Evolutionary conservation across 2,329 filamentous ascomycete species (phyloP), one percentile per base, ranked within the genome.

Genomic region (Cytospora mali): DNA sequence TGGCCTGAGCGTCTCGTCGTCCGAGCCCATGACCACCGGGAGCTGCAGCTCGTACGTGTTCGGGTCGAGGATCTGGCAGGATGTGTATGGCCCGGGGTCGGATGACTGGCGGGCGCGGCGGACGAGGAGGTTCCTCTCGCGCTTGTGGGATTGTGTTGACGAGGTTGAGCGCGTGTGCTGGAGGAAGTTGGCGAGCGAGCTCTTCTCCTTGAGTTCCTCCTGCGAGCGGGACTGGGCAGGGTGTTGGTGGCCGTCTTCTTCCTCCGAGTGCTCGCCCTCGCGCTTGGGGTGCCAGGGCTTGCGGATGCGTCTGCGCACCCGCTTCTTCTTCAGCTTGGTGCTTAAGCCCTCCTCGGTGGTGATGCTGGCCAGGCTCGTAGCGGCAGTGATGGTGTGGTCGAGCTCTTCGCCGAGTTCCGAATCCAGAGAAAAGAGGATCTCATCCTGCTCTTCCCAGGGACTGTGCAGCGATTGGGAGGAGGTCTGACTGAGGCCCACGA

Each of bases 321-420:
- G 74, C 71, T 81, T 82, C 71, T 80, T 84, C 67, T 75, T 76
- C 29, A 84, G 71, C 68, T 77, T 81, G 52, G 53, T 51, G 53
- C 58, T 64, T 66, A 81, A 79, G 28, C 75, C 73, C 31, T 71
- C 53, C 63, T 60, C 61, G 4, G 60, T 58, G 4, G 49, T 39
- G 27, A 57, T 31, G 49, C 23, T 75, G 28, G 21, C 60, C 71
- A 25, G 72, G 64, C 27, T 68, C 55, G 10, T 62, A 28, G 65
- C 9, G 3, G 61, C 39, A 3, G 25, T 52, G 9, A 54, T 16
- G 21, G 58, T 60, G 28, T 49, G 35, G 50, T 65, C 60, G 9
- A 50, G 31, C 52, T 61, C 64, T 27, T 65, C 64, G 49, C 57
- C 62, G 27, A 60, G 35, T 13, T 60, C 50, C 58, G 52, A 51